Percentiles rank a stretch among this genome's conserved stretches.
phyloP scores from a whole-genome alignment of 2,329 filamentous ascomycete species.

The Cercospora sesami region DNA sequence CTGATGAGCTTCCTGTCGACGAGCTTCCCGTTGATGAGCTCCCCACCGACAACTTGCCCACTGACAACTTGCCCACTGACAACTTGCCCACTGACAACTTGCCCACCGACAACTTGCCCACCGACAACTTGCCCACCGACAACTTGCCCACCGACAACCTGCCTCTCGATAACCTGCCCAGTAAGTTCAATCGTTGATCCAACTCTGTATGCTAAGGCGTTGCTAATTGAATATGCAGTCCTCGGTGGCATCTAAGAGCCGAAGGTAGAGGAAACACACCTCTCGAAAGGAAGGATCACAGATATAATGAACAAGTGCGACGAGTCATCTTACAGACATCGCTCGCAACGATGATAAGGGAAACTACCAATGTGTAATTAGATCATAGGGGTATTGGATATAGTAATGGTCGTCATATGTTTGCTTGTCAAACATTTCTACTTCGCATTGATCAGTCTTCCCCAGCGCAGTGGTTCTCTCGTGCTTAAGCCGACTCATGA shows the following conservation, averaged over 20 bases:
- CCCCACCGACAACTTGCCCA: background rate
- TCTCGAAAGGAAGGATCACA: background rate
- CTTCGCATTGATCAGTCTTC: background rate
- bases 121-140: background rate
- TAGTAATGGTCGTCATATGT: background rate
- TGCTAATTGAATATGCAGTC: background rate
- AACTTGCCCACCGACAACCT: background rate
- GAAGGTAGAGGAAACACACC: background rate
- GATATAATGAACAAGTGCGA: background rate
- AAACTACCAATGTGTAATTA: background rate
- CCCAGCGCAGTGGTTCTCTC: background rate
- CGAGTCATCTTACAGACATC: background rate
- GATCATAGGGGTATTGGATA: background rate
- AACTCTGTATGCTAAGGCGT: background rate
- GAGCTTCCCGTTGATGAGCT: too few relatives aligned
- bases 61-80: background rate
- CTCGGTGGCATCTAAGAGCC: background rate
- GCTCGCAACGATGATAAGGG: background rate
- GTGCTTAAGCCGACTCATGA: background rate
- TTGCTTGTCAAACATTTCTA: background rate
- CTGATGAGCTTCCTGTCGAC: background rate
- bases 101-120: background rate
- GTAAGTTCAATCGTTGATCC: background rate
- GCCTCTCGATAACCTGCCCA: background rate
- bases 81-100: background rate